phyloP scores from a whole-genome alignment of 148 eudicot species.

The Diospyros lotus region DNA sequence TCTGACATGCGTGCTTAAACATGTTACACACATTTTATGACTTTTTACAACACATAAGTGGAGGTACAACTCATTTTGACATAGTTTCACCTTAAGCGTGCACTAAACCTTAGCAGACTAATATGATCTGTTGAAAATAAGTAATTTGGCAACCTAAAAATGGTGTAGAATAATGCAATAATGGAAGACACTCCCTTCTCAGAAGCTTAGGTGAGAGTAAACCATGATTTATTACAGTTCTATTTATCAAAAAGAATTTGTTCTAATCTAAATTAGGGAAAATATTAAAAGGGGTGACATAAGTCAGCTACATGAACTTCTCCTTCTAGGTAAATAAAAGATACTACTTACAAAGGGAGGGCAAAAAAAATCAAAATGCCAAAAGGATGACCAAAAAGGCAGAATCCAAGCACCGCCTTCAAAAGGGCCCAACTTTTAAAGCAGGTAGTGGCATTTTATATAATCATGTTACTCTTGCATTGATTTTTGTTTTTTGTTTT shows the following conservation, averaged over 20 bases:
- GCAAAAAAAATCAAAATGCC: not conserved
- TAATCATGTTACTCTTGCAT: not conserved
- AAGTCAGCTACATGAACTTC: not conserved
- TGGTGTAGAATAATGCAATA: too few species aligned
- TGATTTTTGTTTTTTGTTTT: too few species aligned
- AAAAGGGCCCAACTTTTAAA: not conserved
- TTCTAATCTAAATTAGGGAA: not conserved
- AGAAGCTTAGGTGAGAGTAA: not conserved
- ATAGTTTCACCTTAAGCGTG: not conserved
- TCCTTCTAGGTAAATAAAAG: not conserved
- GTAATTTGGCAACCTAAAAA: too few species aligned
- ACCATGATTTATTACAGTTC: not conserved
- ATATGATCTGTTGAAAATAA: not conserved
- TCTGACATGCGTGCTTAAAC: not conserved
- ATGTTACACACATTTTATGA: not conserved
- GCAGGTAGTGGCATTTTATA: not conserved
- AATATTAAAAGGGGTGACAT: not conserved
- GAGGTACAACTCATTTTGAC: not conserved
- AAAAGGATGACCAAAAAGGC: not conserved
- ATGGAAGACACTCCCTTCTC: not conserved
- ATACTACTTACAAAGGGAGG: not conserved
- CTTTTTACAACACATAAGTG: not conserved
- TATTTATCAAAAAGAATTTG: too few species aligned
- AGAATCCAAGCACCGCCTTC: not conserved
- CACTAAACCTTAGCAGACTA: not conserved